Conservation (phyloP, 1,139 yeast genomes). For the Scheffersomyces quercinus region DNA sequence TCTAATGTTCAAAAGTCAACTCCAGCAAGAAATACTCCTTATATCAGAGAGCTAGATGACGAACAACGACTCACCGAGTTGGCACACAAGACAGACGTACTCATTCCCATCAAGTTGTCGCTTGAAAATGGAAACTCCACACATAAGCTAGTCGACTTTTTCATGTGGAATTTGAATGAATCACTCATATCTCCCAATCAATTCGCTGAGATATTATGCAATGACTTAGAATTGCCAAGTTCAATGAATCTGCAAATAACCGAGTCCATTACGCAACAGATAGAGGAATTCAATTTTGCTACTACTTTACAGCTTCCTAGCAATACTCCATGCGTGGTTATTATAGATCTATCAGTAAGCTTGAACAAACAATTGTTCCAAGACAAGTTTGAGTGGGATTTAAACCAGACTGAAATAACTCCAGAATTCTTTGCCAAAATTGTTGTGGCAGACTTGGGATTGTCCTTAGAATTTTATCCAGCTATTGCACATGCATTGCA, state of each 20-base stretch:
- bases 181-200: constrained; percentile 76
- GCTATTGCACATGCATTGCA: constrained; percentile 88
- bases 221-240: constrained; percentile 78
- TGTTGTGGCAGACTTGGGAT: constrained; percentile 83
- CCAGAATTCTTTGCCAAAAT: constrained; percentile 84
- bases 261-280: constrained; percentile 72
- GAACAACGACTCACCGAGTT: constrained; percentile 28
- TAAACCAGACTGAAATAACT: constrained; percentile 60
- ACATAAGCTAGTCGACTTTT: constrained; percentile 69
- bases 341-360: constrained; percentile 79
- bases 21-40: constrained; percentile 36
- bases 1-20: constrained; percentile 33
- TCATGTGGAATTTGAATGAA: constrained; percentile 90
- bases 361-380: constrained; percentile 82
- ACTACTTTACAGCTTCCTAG: constrained; percentile 64
- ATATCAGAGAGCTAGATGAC: constrained; percentile 24
- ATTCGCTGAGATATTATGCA: constrained; percentile 77
- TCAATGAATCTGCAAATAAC: constrained; percentile 65
- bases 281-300: constrained; percentile 64
- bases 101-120: constrained; percentile 79
- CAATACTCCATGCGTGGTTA: constrained; percentile 63
- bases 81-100: constrained; percentile 35
- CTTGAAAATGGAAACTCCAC: constrained; percentile 66
- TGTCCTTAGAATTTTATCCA: constrained; percentile 82
- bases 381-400: constrained; percentile 95